Evolutionary conservation across 1,284 basidiomycete genomes (phyloP), one percentile per base, ranked within the genome.

Genomic region (Sanghuangporus baumii): DNA sequence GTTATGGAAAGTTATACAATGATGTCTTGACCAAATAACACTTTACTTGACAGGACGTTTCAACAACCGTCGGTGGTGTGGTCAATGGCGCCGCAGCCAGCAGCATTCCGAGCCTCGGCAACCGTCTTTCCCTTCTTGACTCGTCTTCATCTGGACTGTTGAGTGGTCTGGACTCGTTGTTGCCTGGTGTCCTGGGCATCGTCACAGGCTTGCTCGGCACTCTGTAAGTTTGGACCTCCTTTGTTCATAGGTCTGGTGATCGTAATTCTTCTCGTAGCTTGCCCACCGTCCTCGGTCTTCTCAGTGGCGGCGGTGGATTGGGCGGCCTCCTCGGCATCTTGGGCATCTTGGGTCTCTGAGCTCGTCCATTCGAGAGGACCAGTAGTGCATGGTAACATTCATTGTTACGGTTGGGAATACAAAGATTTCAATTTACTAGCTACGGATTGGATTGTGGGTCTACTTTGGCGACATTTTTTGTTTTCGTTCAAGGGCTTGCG

Each of bases 251-350:
- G 7, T 16, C 31, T 37, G 37, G 8, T 23, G 6, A 31, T 4
- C 26, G 2, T 12, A 41, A 16, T 41, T 26, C n/a, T 18, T 40
- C 34, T 43, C 55, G 52, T 54, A 71, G 70, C 20, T 59, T 72
- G 20, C 63, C 66, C n/a, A 65, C 69, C 55, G 69, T 73, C 36
- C 67, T 68, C 40, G 64, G 55, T 2, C 58, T 73, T 6, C 65
- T 73, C 5, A 50, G 60, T 20, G 57, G 59, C 23, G 66, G 71
- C 20, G 68, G 69, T 11, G 65, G 71, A 16, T 68, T 69, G 31
- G 66, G 71, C 31, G 70, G 66, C 18, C 55, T 69, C 11, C 69
- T 73, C 46, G 71, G 71, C 34, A 65, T 72, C 37, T 71, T 61
- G 40, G 16, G 38, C 43, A 46, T 46, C 43, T 46, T 46, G 43